These are phyloP conservation scores for Thielaviopsis punctulata DNA, from an alignment of 2,329 filamentous ascomycete genomes.

Conservation along the genomic window DNA sequence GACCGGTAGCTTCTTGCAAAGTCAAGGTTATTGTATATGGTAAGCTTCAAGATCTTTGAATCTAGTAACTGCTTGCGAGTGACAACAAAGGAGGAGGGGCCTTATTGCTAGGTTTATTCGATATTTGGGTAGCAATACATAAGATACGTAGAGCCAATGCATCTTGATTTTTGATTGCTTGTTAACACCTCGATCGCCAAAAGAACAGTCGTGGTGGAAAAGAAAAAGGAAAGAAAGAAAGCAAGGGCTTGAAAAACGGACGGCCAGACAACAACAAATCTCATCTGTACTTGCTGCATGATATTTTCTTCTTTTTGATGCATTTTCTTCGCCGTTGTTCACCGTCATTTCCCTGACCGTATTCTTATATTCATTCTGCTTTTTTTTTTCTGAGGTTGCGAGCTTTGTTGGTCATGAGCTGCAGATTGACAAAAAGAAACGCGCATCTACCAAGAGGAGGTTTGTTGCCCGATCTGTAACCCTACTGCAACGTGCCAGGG, in stretches of 20 bases:
- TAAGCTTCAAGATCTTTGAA: not conserved
- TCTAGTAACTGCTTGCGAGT: not conserved
- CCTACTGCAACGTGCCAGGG: not conserved
- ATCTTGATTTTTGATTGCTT: not conserved
- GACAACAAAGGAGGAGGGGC: not conserved
- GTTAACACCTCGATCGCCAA: not conserved
- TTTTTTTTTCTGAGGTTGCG: not conserved
- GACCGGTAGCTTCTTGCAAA: not conserved
- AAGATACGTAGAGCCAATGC: not conserved
- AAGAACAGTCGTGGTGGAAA: not conserved
- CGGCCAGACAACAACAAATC: not conserved
- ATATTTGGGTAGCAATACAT: not conserved
- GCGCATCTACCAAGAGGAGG: too few species aligned
- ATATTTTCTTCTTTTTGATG: not conserved
- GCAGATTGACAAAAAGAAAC: not conserved
- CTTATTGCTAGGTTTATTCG: not conserved
- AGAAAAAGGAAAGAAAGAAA: not conserved
- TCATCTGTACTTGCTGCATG: not conserved
- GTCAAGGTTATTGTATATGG: too few species aligned
- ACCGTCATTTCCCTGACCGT: not conserved
- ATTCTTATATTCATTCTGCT: not conserved
- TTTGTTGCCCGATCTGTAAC: not conserved
- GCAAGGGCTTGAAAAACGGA: not conserved
- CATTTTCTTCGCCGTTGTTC: not conserved
- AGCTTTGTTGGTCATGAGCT: not conserved